Evolutionary conservation across 371 early-diverging fungal genomes (phyloP).

Genomic region (Umbelopsis sp.): DNA sequence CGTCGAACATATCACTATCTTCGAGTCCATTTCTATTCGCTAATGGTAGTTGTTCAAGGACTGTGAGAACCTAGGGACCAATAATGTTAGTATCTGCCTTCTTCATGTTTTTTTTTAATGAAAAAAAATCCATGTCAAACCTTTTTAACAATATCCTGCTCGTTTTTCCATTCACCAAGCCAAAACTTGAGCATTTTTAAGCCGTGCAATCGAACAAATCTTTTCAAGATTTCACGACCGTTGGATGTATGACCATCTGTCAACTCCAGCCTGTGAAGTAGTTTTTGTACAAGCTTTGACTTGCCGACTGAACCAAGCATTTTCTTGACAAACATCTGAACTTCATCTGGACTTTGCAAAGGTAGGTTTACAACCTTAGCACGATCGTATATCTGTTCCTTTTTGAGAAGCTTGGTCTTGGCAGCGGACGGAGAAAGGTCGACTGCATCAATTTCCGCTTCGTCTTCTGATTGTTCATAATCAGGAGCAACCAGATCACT

Average conservation of each 20-base stretch:
- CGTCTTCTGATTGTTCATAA: conserved; percentile 39
- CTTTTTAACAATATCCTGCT: conserved; percentile 40
- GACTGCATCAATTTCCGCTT: conserved; percentile 38
- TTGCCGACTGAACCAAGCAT: conserved; percentile 68
- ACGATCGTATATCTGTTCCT: conserved; percentile 31
- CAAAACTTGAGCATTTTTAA: conserved; percentile 54
- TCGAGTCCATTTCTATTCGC: conserved; percentile 73
- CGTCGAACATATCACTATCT: conserved; percentile 61
- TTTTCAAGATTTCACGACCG: conserved; percentile 45
- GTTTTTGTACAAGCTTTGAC: conserved; percentile 50
- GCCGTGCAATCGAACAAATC: conserved; percentile 49
- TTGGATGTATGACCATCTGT: conserved; percentile 33
- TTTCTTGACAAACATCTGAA: conserved; percentile 65
- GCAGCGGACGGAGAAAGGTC: conserved; percentile 31
- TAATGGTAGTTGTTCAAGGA: conserved; percentile 63
- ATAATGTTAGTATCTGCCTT: background rate
- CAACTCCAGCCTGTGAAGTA: conserved; percentile 44
- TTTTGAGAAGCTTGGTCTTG: conserved; percentile 46
- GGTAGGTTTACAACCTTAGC: conserved; percentile 37
- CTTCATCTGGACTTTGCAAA: conserved; percentile 57
- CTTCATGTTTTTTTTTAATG: background rate
- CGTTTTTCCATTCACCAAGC: conserved; percentile 52
- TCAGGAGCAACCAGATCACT: conserved; percentile 23
- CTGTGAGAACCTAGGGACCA: conserved; percentile 30
- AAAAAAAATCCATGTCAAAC: conserved; percentile 24